These are phyloP conservation scores for Dittrichia graveolens DNA, from an alignment of 129 eudicot genomes.

Conservation along the genomic window DNA sequence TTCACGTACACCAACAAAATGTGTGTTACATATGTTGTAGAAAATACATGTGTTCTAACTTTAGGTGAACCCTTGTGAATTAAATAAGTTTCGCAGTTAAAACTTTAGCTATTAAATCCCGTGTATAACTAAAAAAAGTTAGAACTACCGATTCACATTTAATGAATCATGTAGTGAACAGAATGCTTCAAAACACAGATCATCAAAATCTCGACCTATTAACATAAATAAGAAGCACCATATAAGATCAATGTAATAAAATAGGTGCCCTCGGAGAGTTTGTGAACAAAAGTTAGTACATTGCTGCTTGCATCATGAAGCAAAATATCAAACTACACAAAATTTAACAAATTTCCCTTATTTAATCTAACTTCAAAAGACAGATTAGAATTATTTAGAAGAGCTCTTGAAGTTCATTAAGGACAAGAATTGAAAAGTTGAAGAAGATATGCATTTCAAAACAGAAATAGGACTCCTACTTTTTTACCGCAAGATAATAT, in stretches of 20 bases:
- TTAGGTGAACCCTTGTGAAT: conserved; percentile 94
- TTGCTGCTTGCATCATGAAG: conserved; percentile 90
- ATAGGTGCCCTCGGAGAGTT: too few species aligned
- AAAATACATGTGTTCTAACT: conserved; percentile 95
- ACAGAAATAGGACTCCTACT: too few species aligned
- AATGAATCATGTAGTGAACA: conserved; percentile 82
- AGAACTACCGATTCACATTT: conserved; percentile 46
- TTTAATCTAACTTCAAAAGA: background rate
- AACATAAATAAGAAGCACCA: conserved; percentile 9
- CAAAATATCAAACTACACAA: conserved; percentile 78
- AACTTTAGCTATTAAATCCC: conserved; percentile 19
- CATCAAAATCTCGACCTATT: conserved; percentile 97
- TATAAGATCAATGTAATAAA: conserved; percentile 6
- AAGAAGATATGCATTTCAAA: too few species aligned
- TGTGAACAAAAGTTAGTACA: conserved; percentile 60
- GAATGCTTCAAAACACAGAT: conserved; percentile 91
- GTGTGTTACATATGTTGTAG: too few species aligned
- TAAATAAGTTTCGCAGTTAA: conserved; percentile 69
- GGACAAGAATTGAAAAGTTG: too few species aligned
- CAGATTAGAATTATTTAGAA: background rate
- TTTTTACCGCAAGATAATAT: too few species aligned
- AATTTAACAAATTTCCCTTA: background rate
- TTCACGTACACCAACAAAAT: too few species aligned
- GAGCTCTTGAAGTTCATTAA: too few species aligned
- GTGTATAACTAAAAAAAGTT: conserved; percentile 1